phyloP scores from a whole-genome alignment of 73 alveolate genomes.

The Halteria grandinella region DNA sequence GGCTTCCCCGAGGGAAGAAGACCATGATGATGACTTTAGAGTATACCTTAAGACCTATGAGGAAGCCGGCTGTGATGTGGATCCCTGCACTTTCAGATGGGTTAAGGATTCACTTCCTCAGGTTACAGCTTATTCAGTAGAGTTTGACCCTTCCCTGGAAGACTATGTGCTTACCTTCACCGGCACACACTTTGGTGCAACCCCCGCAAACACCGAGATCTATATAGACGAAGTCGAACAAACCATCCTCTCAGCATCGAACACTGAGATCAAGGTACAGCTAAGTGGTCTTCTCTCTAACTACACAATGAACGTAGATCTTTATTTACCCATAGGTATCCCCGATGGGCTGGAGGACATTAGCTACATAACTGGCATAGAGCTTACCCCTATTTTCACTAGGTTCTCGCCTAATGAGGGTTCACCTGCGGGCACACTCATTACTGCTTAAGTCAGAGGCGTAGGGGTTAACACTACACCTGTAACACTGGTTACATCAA shows the following conservation, averaged over 20 bases:
- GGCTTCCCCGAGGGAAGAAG: neutral
- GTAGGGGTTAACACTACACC: neutral
- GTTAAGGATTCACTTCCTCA: neutral
- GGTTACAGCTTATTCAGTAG: neutral
- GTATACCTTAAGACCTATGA: constrained; percentile 31
- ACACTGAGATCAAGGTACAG: constrained; percentile 1
- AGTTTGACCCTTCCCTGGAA: neutral
- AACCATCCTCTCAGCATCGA: neutral
- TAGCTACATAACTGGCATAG: neutral
- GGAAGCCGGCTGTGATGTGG: constrained; percentile 14
- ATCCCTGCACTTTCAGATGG: constrained; percentile 16
- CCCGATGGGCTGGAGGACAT: neutral
- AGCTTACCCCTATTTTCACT: neutral
- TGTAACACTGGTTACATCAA: neutral
- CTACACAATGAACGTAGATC: constrained; percentile 1
- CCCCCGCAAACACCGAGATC: neutral
- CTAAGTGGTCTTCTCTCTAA: neutral
- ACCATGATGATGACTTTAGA: neutral
- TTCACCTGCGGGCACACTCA: constrained; percentile 32
- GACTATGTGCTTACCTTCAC: constrained; percentile 4
- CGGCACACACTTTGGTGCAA: constrained; percentile 3
- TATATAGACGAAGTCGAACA: neutral
- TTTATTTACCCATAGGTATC: constrained; percentile 23
- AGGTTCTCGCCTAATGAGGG: constrained; percentile 1
- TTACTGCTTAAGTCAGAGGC: constrained; percentile 18